Conservation (phyloP, 768 basidiomycete species). For the Leucocoprinus sp. region DNA sequence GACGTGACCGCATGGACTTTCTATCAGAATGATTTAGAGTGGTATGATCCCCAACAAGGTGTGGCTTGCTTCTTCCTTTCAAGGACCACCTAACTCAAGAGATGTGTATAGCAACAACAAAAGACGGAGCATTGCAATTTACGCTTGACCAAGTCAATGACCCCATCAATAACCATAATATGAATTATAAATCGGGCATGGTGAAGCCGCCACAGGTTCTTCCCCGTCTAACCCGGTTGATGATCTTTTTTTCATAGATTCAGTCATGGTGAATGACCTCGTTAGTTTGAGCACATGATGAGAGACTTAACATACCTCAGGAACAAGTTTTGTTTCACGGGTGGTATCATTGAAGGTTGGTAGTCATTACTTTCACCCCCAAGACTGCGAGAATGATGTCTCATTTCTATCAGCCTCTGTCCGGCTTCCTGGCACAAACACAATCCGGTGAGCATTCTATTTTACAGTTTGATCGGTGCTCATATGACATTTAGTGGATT, state of each 20-base stretch:
- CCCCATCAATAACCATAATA: constrained; percentile 41
- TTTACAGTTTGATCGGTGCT: background rate
- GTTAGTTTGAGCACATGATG: background rate
- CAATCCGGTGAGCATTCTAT: constrained; percentile 27
- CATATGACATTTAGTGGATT: constrained; percentile 39
- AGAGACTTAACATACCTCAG: constrained; percentile 55
- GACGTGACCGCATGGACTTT: constrained; percentile 2
- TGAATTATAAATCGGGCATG: constrained; percentile 79
- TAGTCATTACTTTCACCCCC: background rate
- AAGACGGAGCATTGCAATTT: constrained; percentile 71
- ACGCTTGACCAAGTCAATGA: constrained; percentile 61
- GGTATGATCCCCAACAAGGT: constrained; percentile 66
- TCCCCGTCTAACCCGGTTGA: constrained; percentile 17
- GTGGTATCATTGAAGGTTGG: constrained; percentile 70
- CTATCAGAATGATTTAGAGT: constrained; percentile 70
- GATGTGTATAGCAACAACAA: constrained; percentile 57
- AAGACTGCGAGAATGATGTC: background rate
- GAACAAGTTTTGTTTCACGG: constrained; percentile 95
- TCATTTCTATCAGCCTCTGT: constrained; percentile 40
- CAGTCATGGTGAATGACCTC: constrained; percentile 5
- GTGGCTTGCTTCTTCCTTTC: constrained; percentile 15
- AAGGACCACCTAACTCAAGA: background rate
- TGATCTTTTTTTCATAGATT: constrained; percentile 25
- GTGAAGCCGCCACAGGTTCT: constrained; percentile 9
- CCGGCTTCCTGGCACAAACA: constrained; percentile 59